Percentiles rank a stretch among this genome's conserved stretches.
These are phyloP conservation scores for Saccharomycopsis crataegensis DNA, from an alignment of 1,139 yeast genomes.

Conservation along the genomic window DNA sequence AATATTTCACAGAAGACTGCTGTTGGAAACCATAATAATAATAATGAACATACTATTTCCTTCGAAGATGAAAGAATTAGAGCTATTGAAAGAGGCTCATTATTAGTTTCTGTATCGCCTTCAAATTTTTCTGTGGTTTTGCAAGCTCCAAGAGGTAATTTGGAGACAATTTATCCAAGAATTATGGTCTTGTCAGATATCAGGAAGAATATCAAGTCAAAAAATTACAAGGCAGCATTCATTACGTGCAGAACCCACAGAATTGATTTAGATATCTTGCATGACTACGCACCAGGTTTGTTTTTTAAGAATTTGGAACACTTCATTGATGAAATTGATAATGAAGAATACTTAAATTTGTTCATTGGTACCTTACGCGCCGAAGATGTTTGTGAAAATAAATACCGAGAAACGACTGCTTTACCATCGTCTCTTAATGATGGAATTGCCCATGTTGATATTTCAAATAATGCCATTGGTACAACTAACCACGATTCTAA, in stretches of 20 bases:
- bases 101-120: slow-evolving; percentile 74
- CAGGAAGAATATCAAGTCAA: slow-evolving; percentile 53
- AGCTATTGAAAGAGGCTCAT: slow-evolving; percentile 84
- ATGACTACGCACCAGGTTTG: slow-evolving; percentile 73
- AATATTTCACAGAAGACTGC: slow-evolving; percentile 20
- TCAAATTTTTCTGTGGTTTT: slow-evolving; percentile 75
- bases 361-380: slow-evolving; percentile 81
- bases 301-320: slow-evolving; percentile 57
- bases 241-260: slow-evolving; percentile 82
- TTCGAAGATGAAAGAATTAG: slow-evolving; percentile 72
- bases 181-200: slow-evolving; percentile 85
- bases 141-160: slow-evolving; percentile 94
- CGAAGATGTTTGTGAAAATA: slow-evolving; percentile 78
- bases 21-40: slow-evolving; percentile 29
- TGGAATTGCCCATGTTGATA: neutral
- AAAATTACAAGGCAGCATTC: slow-evolving; percentile 65
- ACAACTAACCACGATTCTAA: slow-evolving; percentile 31
- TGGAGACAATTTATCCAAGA: slow-evolving; percentile 90
- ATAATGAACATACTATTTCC: slow-evolving; percentile 23
- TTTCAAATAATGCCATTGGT: neutral
- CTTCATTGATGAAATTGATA: slow-evolving; percentile 67
- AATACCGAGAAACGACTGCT: slow-evolving; percentile 65
- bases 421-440: neutral
- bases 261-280: slow-evolving; percentile 80
- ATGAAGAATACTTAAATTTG: slow-evolving; percentile 73